Conservation (phyloP, 768 basidiomycete genomes). For the Lepiota subincarnata region DNA sequence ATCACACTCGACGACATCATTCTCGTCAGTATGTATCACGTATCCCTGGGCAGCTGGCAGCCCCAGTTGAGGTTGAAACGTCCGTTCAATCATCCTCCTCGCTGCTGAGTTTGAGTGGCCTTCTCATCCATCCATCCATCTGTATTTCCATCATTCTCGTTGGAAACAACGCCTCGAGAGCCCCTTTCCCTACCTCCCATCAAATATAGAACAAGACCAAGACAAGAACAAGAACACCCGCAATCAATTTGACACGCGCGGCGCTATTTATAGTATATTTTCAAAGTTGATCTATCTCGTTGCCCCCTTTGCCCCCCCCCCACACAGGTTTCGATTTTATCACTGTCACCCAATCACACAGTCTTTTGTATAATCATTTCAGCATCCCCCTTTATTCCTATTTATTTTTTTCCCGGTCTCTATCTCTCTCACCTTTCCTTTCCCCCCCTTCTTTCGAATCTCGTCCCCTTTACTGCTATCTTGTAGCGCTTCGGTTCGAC, state of each 20-base stretch:
- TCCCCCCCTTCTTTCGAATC: neutral
- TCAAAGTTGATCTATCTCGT: neutral
- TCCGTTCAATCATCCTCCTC: slow-evolving; percentile 20
- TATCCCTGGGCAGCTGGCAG: slow-evolving; percentile 81
- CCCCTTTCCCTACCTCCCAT: neutral
- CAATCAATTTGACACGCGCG: neutral
- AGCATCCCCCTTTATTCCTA: slow-evolving; percentile 5
- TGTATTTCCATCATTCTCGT: slow-evolving; percentile 1
- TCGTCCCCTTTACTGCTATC: neutral
- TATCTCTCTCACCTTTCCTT: neutral
- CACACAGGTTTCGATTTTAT: neutral
- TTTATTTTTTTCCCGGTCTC: neutral
- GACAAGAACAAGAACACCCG: neutral
- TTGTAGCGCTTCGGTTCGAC: neutral
- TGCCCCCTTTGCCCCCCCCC: neutral
- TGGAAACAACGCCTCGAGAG: neutral
- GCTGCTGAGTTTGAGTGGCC: neutral
- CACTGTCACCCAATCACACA: neutral
- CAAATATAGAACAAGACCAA: slow-evolving; percentile 6
- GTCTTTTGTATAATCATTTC: neutral
- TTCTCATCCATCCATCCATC: neutral
- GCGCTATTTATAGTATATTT: neutral
- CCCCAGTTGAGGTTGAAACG: slow-evolving; percentile 63
- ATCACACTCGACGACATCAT: slow-evolving; percentile 66
- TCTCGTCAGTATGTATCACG: slow-evolving; percentile 77